Base-by-base conservation (phyloP, 2,329 filamentous ascomycete genomes). In the Monosporascus sp. region DNA sequence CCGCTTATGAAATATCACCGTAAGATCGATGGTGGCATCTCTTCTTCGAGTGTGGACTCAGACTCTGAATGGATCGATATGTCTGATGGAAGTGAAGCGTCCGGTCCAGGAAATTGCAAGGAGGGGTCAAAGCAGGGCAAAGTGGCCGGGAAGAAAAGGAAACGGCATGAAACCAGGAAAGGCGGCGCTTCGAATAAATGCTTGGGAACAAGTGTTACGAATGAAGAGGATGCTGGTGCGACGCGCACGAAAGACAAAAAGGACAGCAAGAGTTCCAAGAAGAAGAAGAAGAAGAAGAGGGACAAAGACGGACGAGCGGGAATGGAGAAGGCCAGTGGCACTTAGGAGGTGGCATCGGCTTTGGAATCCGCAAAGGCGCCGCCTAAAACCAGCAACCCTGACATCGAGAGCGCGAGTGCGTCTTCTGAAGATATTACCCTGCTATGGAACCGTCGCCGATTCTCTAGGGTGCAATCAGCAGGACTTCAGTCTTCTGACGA, bases 281-380 rank as follows among this genome's bases (percentile, higher is more conserved):
- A 31, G 34, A 40, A 20, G 46, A 38, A 31, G 34, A 40, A 20
- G 41, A 38, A 44, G 38, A 47, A 38, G 38, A 41, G 9, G 8
- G 27, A 53, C 24, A 8, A 41, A 36, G n/a, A 27, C 5, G 17
- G 41, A 49, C 17, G 44, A 54, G 26, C 27, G 38, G 34, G 40
- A 41, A 26, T 27, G 24, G 24, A n/a, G 24, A 48, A 56, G 37
- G 52, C 52, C 55, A 54, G 55, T 55, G 55, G 27, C 57, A 59
- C n/a, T 41, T 64, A 63, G 61, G 49, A 59, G 20, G 49, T 59
- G 59, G 3, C 59, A 56, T 61, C 56, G 53, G 55, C 48, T 43
- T 48, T 50, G 43, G 51, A 49, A 9, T 43, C 37, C 27, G 26
- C 50, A 48, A 14, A 27, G 24, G 6, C n/a, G 5, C 22, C 31